Evolutionary conservation across 78 protist genomes (phyloP).

Genomic region (Speleostelium caveatum): DNA sequence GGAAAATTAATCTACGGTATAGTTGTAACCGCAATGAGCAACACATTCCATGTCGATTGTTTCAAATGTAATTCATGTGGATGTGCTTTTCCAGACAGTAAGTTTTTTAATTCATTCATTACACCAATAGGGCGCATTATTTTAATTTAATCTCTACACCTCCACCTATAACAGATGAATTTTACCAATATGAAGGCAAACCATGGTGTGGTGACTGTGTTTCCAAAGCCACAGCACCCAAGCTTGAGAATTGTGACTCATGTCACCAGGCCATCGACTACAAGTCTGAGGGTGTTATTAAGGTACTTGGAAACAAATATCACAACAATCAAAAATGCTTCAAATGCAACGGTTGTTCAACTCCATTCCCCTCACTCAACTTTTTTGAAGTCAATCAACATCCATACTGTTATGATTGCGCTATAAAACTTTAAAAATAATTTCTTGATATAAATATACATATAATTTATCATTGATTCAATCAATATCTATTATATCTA

Average conservation of each 20-base stretch:
- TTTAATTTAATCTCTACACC: background rate
- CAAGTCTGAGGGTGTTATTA: slow-evolving; percentile 65
- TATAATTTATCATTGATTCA: no score
- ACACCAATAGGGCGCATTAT: background rate
- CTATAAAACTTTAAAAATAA: slow-evolving; percentile 6
- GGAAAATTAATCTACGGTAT: slow-evolving; percentile 43
- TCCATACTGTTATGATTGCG: slow-evolving; percentile 70
- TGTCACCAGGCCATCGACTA: slow-evolving; percentile 32
- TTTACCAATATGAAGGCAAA: slow-evolving; percentile 56
- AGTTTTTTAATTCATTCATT: background rate
- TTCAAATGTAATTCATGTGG: slow-evolving; percentile 45
- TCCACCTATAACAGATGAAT: slow-evolving; percentile 12
- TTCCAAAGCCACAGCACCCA: slow-evolving; percentile 4
- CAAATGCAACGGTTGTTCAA: slow-evolving; percentile 11
- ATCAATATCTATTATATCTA: no score
- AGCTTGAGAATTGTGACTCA: slow-evolving; percentile 32
- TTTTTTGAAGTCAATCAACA: slow-evolving; percentile 29
- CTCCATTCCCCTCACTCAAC: slow-evolving; percentile 45
- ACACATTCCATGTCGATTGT: slow-evolving; percentile 40
- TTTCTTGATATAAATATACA: no score
- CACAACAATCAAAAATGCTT: slow-evolving; percentile 56
- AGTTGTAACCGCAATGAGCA: slow-evolving; percentile 41
- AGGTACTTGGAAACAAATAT: slow-evolving; percentile 39
- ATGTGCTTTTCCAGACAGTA: slow-evolving; percentile 40
- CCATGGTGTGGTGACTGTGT: slow-evolving; percentile 57